Evolutionary conservation across 1,284 basidiomycete species (phyloP).

Genomic region (Pseudozyma sp.): DNA sequence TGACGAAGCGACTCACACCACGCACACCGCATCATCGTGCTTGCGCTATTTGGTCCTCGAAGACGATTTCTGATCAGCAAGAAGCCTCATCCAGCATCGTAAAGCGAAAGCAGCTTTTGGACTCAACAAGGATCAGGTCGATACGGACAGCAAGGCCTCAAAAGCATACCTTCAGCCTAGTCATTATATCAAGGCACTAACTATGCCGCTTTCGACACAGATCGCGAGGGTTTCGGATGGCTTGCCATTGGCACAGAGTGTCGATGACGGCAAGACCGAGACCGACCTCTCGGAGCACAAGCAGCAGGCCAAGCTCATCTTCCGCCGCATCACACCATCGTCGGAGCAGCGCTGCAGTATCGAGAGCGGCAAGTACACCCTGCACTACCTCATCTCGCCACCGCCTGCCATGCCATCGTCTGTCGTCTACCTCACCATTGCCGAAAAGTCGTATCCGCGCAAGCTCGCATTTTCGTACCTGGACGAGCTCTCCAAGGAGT

Average conservation of each 20-base stretch:
- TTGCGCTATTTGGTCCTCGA: too few relatives aligned
- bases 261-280: slow-evolving; percentile 78
- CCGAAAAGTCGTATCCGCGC: slow-evolving; percentile 95
- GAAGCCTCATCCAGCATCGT: too few relatives aligned
- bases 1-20: too few relatives aligned
- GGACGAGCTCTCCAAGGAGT: slow-evolving; percentile 96
- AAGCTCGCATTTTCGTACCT: slow-evolving; percentile 98
- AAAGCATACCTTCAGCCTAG: too few relatives aligned
- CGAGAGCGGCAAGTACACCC: slow-evolving; percentile 90
- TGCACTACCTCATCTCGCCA: slow-evolving; percentile 90
- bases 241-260: slow-evolving; percentile 65
- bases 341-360: slow-evolving; percentile 96
- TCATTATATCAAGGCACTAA: background rate
- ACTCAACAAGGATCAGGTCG: too few relatives aligned
- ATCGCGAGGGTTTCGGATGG: slow-evolving; percentile 63
- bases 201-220: slow-evolving; percentile 67
- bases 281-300: slow-evolving; percentile 94
- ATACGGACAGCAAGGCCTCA: too few relatives aligned
- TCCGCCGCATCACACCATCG: slow-evolving; percentile 86
- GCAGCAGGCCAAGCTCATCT: slow-evolving; percentile 96
- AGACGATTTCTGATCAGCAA: too few relatives aligned
- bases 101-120: too few relatives aligned
- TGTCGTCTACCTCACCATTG: slow-evolving; percentile 93
- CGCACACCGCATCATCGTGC: too few relatives aligned
- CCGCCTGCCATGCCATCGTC: slow-evolving; percentile 60